Evolutionary conservation across 2,329 filamentous ascomycete species (phyloP), one percentile per base, ranked within the genome.

Genomic region (Talaromyces sp.): DNA sequence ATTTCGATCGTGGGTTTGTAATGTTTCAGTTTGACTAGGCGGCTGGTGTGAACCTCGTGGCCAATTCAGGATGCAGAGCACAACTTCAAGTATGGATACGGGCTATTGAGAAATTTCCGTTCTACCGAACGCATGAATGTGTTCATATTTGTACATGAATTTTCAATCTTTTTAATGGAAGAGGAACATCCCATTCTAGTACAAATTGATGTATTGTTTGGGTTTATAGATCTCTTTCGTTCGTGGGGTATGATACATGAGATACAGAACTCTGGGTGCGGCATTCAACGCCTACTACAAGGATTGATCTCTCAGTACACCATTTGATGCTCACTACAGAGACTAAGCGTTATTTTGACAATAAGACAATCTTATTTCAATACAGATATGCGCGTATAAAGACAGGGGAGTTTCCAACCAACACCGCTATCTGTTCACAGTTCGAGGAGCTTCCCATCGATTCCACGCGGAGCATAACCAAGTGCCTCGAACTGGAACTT

Each of bases 381-480:
- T n/a, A 9, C 6, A 31, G n/a, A 33, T 52, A 31, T 22, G 6
- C 27, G 15, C 1, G 7, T 9, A 22, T 35, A 13, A 37, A 31
- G 50, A n/a, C 17, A 50, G 25, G 47, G 4, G 47, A 17, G 6
- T 50, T 10, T 25, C n/a, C 2, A 13, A 11, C 7, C 8, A 8
- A n/a, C 47, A 27, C 7, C 17, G 41, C 15, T 2, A 7, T 25
- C 7, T 8, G 5, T 37, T 45, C 33, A 65, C 11, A 65, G 15
- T 2, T 25, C 50, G n/a, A 54, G 49, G 13, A 41, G 9, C 27
- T 62, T 62, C 5, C 63, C 63, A 54, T 62, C 59, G 39, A 62
- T 52, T n/a, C 50, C 63, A 1, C 63, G 49, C 1, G 60, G 63
- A 25, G 31, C 39, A 49, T 50, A 61, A 15, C 50, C 63, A 25